Percentiles rank a stretch among this genome's conserved stretches.
phyloP scores from a whole-genome alignment of 2,329 filamentous ascomycete genomes.

The Aspergillus udagawae region DNA sequence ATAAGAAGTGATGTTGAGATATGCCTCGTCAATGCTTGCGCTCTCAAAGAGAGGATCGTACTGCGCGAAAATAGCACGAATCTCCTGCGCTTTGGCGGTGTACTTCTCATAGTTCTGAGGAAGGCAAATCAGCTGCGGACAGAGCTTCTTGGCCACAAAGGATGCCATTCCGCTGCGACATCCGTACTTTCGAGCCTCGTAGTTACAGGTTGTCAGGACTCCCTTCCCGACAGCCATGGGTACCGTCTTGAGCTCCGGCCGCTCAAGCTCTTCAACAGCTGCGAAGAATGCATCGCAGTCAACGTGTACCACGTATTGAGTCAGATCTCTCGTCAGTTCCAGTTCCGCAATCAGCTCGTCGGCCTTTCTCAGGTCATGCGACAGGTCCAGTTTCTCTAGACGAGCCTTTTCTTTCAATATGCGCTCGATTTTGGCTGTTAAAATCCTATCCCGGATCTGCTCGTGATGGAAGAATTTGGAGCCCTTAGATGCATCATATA shows the following conservation, averaged over 20 bases:
- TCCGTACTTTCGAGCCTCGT: constrained; percentile 82
- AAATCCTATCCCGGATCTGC: constrained; percentile 71
- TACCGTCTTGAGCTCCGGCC: constrained; percentile 77
- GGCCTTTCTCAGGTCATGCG: constrained; percentile 67
- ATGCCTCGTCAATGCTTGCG: constrained; percentile 93
- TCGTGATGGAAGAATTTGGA: constrained; percentile 96
- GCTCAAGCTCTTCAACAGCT: constrained; percentile 79
- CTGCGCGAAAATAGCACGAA: constrained; percentile 73
- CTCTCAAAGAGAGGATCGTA: constrained; percentile 92
- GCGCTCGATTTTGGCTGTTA: constrained; percentile 80
- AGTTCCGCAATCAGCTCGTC: constrained; percentile 78
- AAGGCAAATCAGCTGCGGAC: constrained; percentile 76
- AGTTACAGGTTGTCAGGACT: constrained; percentile 74
- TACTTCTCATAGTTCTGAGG: constrained; percentile 91
- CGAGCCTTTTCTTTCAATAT: constrained; percentile 72
- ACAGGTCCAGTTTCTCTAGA: constrained; percentile 72
- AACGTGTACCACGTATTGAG: constrained; percentile 81
- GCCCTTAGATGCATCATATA: constrained; percentile 94
- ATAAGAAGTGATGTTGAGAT: constrained; percentile 89
- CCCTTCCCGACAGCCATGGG: constrained; percentile 87
- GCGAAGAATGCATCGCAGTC: constrained; percentile 99
- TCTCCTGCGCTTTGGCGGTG: constrained; percentile 79
- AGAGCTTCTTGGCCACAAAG: constrained; percentile 92
- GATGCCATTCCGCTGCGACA: constrained; percentile 93
- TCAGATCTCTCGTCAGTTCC: constrained; percentile 73